These are phyloP conservation scores for Ophiostoma novo-ulmi DNA, from an alignment of 2,329 filamentous ascomycete genomes.

Conservation along the genomic window DNA sequence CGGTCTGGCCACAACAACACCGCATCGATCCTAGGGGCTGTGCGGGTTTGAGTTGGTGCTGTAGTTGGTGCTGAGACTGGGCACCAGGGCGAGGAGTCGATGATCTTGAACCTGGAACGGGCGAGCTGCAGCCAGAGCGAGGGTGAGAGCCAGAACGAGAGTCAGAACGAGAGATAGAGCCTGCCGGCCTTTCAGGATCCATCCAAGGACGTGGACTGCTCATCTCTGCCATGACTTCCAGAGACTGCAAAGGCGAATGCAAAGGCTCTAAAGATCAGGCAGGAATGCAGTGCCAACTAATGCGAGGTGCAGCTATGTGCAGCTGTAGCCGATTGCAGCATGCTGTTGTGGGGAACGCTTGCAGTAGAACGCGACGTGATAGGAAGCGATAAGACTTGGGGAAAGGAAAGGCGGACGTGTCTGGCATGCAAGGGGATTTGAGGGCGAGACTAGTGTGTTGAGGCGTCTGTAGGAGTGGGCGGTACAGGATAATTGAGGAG, in stretches of 20 bases:
- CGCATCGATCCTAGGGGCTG: conserved; percentile 37
- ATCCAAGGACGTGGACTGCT: conserved; percentile 14
- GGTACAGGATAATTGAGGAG: neutral
- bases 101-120: conserved; percentile 13
- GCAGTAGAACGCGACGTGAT: neutral
- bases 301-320: conserved; percentile 6
- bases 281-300: conserved; percentile 22
- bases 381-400: neutral
- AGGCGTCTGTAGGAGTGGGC: neutral
- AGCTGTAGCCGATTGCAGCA: conserved; percentile 17
- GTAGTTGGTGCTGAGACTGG: neutral
- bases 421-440: conserved; percentile 19
- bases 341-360: conserved; percentile 17
- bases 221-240: conserved; percentile 22
- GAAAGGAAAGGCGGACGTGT: conserved; percentile 4
- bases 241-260: neutral
- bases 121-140: neutral
- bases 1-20: conserved; percentile 81
- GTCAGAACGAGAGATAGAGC: neutral
- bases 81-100: neutral
- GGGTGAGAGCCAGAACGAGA: neutral
- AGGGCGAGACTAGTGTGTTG: conserved; percentile 5
- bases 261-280: conserved; percentile 3
- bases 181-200: conserved; percentile 14
- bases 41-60: conserved; percentile 30